Evolutionary conservation across 2,329 filamentous ascomycete species (phyloP), one percentile per base, ranked within the genome.

Genomic region (Byssochlamys sp.): DNA sequence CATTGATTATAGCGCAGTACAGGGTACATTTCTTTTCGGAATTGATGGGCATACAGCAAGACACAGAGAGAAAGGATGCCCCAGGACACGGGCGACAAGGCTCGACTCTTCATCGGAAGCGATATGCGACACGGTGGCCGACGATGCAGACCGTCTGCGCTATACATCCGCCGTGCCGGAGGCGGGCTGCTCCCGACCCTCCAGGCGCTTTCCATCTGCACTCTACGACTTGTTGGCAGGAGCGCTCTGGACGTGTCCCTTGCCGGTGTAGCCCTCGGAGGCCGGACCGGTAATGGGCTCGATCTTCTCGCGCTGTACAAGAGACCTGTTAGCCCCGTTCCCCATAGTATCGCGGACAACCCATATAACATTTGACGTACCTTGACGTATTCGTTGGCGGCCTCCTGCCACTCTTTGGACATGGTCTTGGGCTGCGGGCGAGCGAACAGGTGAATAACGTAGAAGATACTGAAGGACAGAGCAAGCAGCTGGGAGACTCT

Each of bases 351-450:
- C 58, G 62, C 59, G 57, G 39, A 52, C 26, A 50, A 25, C 52
- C 35, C 31, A 27, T 11, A 6, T 31, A 55, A 50, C 39, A 35
- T 25, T 55, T 55, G 49, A 78, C 85, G 69, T 79, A 95, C 92
- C 84, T 86, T 91, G 75, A 96, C 82, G 77, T 89, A 94, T 81
- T 96, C 94, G 78, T 99, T 96, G 66, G 87, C 83, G 67, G 88
- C 88, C 81, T 97, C 91, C 81, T 99, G 90, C 85, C 89, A 97
- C 79, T 99, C 94, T 82, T 90, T 89, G 79, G 81, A 92, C 91
- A 99, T 95, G 70, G 92, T 95, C 75, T 81, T 80, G 65, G 94
- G 94, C 62, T 83, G 71, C 60, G 84, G 83, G 73, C 84, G 82
- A 69, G 88, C 90, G 73, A 89, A 86, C 65, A 82, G 65, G 69